These are phyloP conservation scores for Talaromyces sp. DNA, from an alignment of 2,329 filamentous ascomycete species.

Conservation along the genomic window DNA sequence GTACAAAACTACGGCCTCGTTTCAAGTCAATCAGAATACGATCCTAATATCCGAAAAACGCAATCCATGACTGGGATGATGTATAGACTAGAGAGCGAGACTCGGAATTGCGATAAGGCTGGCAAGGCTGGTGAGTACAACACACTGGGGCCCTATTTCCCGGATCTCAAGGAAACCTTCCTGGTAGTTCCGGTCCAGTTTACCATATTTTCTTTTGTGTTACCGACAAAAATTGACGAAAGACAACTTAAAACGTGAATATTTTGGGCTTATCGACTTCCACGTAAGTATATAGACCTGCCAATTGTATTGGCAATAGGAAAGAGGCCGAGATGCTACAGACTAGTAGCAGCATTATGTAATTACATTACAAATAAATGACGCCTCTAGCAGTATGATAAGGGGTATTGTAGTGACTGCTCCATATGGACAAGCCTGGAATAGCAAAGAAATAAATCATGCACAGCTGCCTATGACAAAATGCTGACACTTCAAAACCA, in stretches of 20 bases:
- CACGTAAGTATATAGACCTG: background rate
- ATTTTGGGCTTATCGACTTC: background rate
- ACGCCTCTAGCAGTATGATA: background rate
- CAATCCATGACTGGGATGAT: background rate
- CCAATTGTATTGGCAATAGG: background rate
- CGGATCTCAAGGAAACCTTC: background rate
- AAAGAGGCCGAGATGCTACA: background rate
- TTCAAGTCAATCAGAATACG: background rate
- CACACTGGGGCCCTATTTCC: background rate
- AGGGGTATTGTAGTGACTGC: background rate
- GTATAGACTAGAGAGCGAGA: background rate
- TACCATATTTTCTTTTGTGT: background rate
- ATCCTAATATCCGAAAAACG: background rate
- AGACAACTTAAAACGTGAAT: background rate
- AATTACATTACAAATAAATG: background rate
- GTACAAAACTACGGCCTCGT: background rate
- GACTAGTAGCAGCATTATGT: background rate
- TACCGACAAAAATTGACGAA: background rate
- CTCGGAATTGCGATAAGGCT: background rate
- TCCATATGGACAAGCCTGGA: background rate
- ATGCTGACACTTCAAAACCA: background rate
- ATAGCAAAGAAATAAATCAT: background rate
- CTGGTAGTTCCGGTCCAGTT: background rate
- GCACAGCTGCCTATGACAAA: background rate
- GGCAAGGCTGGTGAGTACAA: background rate